phyloP scores from a whole-genome alignment of 1,284 basidiomycete species.

The Taiwanofungus camphoratus region DNA sequence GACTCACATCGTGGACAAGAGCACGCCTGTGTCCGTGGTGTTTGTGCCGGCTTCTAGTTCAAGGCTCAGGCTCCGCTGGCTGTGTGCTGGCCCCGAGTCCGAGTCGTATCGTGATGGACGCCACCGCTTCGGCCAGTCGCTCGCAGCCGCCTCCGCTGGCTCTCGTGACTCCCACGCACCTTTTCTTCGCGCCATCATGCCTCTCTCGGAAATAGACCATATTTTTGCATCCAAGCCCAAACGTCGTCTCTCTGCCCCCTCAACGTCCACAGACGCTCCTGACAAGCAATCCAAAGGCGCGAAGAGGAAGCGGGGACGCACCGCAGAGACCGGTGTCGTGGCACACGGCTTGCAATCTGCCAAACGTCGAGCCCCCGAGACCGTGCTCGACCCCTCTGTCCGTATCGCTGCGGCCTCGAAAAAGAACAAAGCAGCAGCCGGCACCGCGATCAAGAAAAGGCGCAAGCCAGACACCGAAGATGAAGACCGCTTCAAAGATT shows the following conservation, averaged over 20 bases:
- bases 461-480: constrained; percentile 29
- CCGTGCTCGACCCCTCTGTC: constrained; percentile 54
- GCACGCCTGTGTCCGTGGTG: not conserved
- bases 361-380: constrained; percentile 48
- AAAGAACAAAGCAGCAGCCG: constrained; percentile 26
- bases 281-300: constrained; percentile 35
- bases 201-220: constrained; percentile 67
- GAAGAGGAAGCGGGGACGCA: constrained; percentile 31
- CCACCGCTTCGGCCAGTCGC: constrained; percentile 2
- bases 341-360: constrained; percentile 18
- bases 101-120: not conserved
- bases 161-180: constrained; percentile 3
- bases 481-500: constrained; percentile 66
- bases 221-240: constrained; percentile 59
- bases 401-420: constrained; percentile 27
- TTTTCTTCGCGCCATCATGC: constrained; percentile 21
- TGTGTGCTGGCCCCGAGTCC: constrained; percentile 3
- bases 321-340: constrained; percentile 14
- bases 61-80: not conserved
- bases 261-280: constrained; percentile 18
- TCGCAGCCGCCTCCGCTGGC: constrained; percentile 3
- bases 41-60: constrained; percentile 3
- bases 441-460: constrained; percentile 24
- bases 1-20: constrained; percentile 12
- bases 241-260: constrained; percentile 17